Evolutionary conservation across 192 early-diverging fungal species (phyloP).

Genomic region (Backusella tarrabulga): DNA sequence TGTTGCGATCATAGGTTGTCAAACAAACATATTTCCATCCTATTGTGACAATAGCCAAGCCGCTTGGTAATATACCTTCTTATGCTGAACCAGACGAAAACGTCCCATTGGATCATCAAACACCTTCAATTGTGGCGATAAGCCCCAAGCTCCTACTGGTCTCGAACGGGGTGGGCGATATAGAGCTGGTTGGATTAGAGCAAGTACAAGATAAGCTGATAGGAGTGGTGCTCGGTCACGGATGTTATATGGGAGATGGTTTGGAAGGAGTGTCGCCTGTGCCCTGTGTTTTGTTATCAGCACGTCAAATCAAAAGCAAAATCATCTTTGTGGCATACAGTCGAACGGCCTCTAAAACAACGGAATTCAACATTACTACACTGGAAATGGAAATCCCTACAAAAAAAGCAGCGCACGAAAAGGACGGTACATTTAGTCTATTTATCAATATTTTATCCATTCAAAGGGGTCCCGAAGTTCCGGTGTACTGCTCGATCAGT

Average conservation of each 20-base stretch:
- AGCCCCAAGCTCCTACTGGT: conserved; percentile 22
- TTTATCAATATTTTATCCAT: conserved; percentile 31
- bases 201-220: conserved; percentile 7
- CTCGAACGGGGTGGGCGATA: conserved; percentile 35
- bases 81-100: conserved; percentile 22
- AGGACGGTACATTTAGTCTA: neutral
- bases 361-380: conserved; percentile 23
- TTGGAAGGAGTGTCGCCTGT: conserved; percentile 30
- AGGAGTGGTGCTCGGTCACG: neutral
- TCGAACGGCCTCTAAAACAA: neutral
- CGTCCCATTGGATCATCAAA: conserved; percentile 14
- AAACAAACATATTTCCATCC: neutral
- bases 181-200: conserved; percentile 27
- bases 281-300: conserved; percentile 36
- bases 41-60: conserved; percentile 9
- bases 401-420: neutral
- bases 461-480: conserved; percentile 49
- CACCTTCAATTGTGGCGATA: conserved; percentile 34
- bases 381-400: conserved; percentile 14
- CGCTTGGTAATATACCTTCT: conserved; percentile 20
- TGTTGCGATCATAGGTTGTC: neutral
- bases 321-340: conserved; percentile 26
- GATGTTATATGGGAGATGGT: conserved; percentile 20
- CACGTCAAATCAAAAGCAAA: conserved; percentile 22
- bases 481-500: conserved; percentile 49